phyloP scores from a whole-genome alignment of 2,329 filamentous ascomycete genomes.

The Drechslera avenae region DNA sequence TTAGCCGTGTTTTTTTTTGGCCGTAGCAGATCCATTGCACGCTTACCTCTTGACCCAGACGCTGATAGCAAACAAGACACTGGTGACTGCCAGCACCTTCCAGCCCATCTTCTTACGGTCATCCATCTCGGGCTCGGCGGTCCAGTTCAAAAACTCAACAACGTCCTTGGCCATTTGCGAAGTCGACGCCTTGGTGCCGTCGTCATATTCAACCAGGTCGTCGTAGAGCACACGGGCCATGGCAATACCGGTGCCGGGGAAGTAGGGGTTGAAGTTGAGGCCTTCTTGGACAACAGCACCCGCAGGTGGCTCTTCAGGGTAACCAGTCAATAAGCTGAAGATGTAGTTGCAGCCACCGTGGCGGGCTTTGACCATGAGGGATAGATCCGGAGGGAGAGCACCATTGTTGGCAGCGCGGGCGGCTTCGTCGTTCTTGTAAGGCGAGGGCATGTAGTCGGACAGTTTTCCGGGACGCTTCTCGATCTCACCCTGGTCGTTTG shows the following conservation, averaged over 20 bases:
- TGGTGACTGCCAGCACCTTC: conserved; percentile 85
- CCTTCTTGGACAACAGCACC: conserved; percentile 84
- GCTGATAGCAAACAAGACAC: conserved; percentile 81
- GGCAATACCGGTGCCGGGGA: conserved; percentile 97
- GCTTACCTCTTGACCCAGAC: conserved; percentile 90
- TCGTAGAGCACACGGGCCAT: conserved; percentile 99
- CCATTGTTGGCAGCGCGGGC: conserved; percentile 98
- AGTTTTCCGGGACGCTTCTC: conserved; percentile 99
- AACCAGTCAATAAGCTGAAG: conserved; percentile 94
- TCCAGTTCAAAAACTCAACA: conserved; percentile 98
- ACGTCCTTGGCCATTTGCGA: conserved; percentile 99
- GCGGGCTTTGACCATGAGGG: conserved; percentile 94
- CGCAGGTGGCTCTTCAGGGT: conserved; percentile 93
- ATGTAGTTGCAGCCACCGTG: conserved; percentile 99
- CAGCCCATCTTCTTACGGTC: conserved; percentile 99
- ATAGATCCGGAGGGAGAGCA: conserved; percentile 95
- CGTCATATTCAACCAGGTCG: conserved; percentile 96
- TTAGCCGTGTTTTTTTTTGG: conserved; percentile 29
- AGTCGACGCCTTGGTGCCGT: conserved; percentile 88
- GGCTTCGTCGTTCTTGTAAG: conserved; percentile 99
- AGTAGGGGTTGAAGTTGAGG: conserved; percentile 99
- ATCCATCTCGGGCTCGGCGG: conserved; percentile 98
- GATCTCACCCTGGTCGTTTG: conserved; percentile 96
- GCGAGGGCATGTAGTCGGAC: conserved; percentile 91
- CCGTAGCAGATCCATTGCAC: neutral